Conservation (phyloP, 345 rosid genomes). For the Kernera saxatilis region DNA sequence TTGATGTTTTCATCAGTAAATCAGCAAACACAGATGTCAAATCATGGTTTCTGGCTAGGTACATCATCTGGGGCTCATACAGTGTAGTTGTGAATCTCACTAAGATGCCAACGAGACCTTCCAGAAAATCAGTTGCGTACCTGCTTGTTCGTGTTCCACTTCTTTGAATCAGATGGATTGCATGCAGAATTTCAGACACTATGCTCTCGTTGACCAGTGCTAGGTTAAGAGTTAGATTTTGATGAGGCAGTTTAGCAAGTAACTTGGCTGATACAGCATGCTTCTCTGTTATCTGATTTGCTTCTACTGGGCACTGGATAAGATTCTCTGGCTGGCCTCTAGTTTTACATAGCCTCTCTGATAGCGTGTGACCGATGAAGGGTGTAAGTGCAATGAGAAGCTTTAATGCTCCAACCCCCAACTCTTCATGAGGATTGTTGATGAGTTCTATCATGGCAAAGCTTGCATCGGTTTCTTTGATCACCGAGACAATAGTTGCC, state of each 20-base stretch:
- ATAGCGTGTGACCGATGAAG: constrained; percentile 57
- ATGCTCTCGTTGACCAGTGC: constrained; percentile 47
- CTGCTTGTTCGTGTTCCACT: constrained; percentile 57
- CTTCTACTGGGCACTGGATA: constrained; percentile 36
- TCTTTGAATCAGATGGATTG: constrained; percentile 47
- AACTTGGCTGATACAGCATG: constrained; percentile 70
- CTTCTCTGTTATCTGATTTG: constrained; percentile 54
- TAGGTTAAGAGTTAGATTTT: constrained; percentile 69
- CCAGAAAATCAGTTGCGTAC: constrained; percentile 61
- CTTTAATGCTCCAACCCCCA: constrained; percentile 61
- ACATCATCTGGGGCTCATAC: constrained; percentile 60
- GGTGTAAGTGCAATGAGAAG: constrained; percentile 60
- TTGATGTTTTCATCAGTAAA: constrained; percentile 63
- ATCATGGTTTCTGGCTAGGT: constrained; percentile 59
- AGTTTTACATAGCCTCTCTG: constrained; percentile 70
- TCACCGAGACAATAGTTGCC: constrained; percentile 46
- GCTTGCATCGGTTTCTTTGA: constrained; percentile 71
- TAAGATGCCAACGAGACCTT: constrained; percentile 75
- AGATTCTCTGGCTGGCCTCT: constrained; percentile 73
- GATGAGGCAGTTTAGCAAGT: constrained; percentile 77
- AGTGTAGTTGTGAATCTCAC: constrained; percentile 84
- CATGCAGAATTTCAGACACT: constrained; percentile 52
- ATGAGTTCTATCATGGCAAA: constrained; percentile 61
- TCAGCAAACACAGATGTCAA: constrained; percentile 68
- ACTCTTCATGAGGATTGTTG: constrained; percentile 65